A percentile compares a stretch with the other conserved stretches of the same genome.
phyloP scores from a whole-genome alignment of 345 rosid species.

The Hibiscus tridactylites region DNA sequence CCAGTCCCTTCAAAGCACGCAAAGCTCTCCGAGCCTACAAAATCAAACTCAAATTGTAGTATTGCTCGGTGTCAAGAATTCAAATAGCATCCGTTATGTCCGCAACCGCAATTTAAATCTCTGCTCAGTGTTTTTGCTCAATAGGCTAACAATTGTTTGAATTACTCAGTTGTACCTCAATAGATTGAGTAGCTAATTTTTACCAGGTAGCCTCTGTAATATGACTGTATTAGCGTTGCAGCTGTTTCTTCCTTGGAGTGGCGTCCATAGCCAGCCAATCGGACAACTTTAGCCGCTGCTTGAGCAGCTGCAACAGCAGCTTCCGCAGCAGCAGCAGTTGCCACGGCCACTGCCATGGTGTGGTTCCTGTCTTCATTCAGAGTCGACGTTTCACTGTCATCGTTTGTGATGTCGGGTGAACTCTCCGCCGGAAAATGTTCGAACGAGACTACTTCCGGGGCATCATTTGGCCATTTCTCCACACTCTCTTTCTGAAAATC shows the following conservation, averaged over 20 bases:
- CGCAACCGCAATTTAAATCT: too few relatives aligned
- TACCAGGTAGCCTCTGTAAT: conserved; percentile 90
- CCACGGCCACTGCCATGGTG: conserved; percentile 80
- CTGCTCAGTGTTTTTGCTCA: too few relatives aligned
- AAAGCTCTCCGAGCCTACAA: conserved; percentile 84
- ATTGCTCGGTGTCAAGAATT: too few relatives aligned
- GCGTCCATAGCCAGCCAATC: conserved; percentile 77
- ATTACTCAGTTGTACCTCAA: too few relatives aligned
- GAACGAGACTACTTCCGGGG: conserved; percentile 72
- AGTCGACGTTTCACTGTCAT: conserved; percentile 44
- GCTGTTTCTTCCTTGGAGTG: conserved; percentile 73
- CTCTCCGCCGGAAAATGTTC: conserved; percentile 82
- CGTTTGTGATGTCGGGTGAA: conserved; percentile 71
- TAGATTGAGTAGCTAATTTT: not conserved
- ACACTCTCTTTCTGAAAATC: conserved; percentile 27
- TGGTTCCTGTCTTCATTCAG: conserved; percentile 56
- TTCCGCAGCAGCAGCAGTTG: conserved; percentile 89
- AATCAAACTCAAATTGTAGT: not conserved
- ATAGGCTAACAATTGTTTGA: too few relatives aligned
- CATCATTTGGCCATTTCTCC: conserved; percentile 60
- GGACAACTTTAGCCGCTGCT: conserved; percentile 87
- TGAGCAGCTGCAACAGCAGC: conserved; percentile 94
- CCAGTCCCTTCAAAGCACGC: conserved; percentile 83
- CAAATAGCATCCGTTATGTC: too few relatives aligned
- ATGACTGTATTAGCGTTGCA: conserved; percentile 72